Percentiles rank a stretch among this genome's conserved stretches.
phyloP scores from a whole-genome alignment of 495 filamentous ascomycete genomes.

The Sabuloglossum arenarium region DNA sequence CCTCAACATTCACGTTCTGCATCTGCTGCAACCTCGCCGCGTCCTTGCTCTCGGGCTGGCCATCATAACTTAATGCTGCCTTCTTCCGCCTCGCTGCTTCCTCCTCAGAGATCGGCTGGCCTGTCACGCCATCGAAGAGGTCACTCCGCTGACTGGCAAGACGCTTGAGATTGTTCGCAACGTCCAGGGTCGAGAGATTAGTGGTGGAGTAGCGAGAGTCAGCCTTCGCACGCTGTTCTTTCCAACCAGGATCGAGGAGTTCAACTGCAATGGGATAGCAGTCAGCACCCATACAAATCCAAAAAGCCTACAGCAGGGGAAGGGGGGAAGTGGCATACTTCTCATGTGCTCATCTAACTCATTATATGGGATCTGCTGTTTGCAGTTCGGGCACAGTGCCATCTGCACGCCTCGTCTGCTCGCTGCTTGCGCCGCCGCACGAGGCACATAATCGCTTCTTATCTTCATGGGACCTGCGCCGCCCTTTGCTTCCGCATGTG shows the following conservation, averaged over 20 bases:
- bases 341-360: slow-evolving; percentile 90
- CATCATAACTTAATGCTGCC: slow-evolving; percentile 42
- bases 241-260: slow-evolving; percentile 86
- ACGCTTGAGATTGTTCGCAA: slow-evolving; percentile 90
- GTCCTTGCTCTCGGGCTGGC: slow-evolving; percentile 36
- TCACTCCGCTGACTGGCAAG: slow-evolving; percentile 80
- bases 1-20: slow-evolving; percentile 44
- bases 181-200: slow-evolving; percentile 69
- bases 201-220: slow-evolving; percentile 70
- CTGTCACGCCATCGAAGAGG: slow-evolving; percentile 64
- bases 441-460: slow-evolving; percentile 75
- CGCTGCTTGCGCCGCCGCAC: slow-evolving; percentile 44
- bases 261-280: slow-evolving; percentile 32
- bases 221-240: slow-evolving; percentile 77
- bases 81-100: slow-evolving; percentile 60
- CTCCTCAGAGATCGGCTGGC: slow-evolving; percentile 45
- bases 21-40: slow-evolving; percentile 32
- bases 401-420: slow-evolving; percentile 41
- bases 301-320: neutral
- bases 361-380: slow-evolving; percentile 63
- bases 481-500: slow-evolving; percentile 54
- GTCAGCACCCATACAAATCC: neutral
- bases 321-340: slow-evolving; percentile 26
- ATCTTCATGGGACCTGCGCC: slow-evolving; percentile 70
- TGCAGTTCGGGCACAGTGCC: slow-evolving; percentile 84